Conservation (phyloP, 495 filamentous ascomycete species). For the Penicillium egyptiacum region DNA sequence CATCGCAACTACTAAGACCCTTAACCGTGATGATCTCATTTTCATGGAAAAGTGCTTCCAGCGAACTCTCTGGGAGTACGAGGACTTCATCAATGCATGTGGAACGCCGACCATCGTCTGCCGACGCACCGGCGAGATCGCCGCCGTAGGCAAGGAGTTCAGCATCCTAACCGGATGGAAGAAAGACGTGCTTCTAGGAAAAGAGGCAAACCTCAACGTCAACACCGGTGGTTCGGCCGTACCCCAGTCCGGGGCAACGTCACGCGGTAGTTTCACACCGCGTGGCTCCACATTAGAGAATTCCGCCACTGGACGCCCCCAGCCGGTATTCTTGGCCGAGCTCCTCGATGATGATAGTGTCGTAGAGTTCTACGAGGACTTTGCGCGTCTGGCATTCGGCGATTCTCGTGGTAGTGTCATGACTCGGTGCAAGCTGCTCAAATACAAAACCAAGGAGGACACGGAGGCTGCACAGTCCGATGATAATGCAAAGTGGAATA, state of each 20-base stretch:
- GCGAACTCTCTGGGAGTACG: slow-evolving; percentile 85
- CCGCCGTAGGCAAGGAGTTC: slow-evolving; percentile 91
- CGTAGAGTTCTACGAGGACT: slow-evolving; percentile 94
- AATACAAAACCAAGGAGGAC: slow-evolving; percentile 79
- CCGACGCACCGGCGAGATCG: slow-evolving; percentile 88
- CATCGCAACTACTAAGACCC: slow-evolving; percentile 78
- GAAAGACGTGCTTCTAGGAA: slow-evolving; percentile 84
- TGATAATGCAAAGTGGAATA: slow-evolving; percentile 47
- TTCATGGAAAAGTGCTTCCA: slow-evolving; percentile 99
- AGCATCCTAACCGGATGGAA: slow-evolving; percentile 91
- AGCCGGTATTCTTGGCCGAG: slow-evolving; percentile 87
- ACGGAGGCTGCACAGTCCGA: slow-evolving; percentile 45
- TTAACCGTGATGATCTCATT: slow-evolving; percentile 83
- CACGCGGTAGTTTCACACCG: slow-evolving; percentile 53
- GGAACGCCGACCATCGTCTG: slow-evolving; percentile 91
- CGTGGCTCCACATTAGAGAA: slow-evolving; percentile 35
- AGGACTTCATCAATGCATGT: slow-evolving; percentile 83
- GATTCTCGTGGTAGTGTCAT: slow-evolving; percentile 82
- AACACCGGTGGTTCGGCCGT: slow-evolving; percentile 58
- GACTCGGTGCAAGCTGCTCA: slow-evolving; percentile 81
- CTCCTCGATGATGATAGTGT: slow-evolving; percentile 91
- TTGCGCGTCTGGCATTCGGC: slow-evolving; percentile 84
- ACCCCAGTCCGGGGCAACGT: slow-evolving; percentile 34
- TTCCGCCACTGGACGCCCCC: slow-evolving; percentile 42
- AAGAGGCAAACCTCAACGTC: slow-evolving; percentile 83